Evolutionary conservation across 495 filamentous ascomycete species (phyloP).

Genomic region (Emericellopsis terricola): DNA sequence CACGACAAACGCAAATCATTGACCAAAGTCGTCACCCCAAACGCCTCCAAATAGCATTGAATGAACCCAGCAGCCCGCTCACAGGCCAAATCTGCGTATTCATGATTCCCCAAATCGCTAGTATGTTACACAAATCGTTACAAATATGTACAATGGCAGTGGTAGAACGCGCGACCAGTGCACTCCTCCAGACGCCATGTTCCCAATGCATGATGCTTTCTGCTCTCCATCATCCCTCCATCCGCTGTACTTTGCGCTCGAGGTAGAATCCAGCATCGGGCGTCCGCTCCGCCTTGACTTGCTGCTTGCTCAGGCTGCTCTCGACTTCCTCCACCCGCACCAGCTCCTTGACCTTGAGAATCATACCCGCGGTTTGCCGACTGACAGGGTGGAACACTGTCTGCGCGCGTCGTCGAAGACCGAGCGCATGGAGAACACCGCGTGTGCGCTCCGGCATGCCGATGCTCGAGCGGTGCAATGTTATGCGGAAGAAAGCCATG

Average conservation of each 20-base stretch:
- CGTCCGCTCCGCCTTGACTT: constrained; percentile 55
- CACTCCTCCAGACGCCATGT: too few species aligned
- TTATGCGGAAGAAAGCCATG: constrained; percentile 93
- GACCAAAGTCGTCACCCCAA: too few species aligned
- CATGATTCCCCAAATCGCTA: too few species aligned
- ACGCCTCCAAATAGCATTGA: too few species aligned
- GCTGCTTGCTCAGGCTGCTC: constrained; percentile 42
- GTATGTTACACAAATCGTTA: too few species aligned
- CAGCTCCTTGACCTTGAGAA: constrained; percentile 95
- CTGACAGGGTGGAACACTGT: constrained; percentile 87
- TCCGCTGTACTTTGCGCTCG: constrained; percentile 38
- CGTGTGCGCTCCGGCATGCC: constrained; percentile 69
- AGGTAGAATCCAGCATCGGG: constrained; percentile 76
- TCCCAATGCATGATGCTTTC: too few species aligned
- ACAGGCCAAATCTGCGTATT: too few species aligned
- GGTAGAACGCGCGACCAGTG: too few species aligned
- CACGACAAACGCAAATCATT: too few species aligned
- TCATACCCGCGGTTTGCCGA: constrained; percentile 74
- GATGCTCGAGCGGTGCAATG: constrained; percentile 82
- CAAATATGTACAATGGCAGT: too few species aligned
- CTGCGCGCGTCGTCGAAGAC: constrained; percentile 68
- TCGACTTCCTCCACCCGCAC: constrained; percentile 77
- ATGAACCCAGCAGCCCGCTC: too few species aligned
- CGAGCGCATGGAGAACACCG: constrained; percentile 76
- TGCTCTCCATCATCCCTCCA: too few species aligned